Conservation (phyloP, 2,329 filamentous ascomycete genomes). For the Cylindrodendrum hubeiense region DNA sequence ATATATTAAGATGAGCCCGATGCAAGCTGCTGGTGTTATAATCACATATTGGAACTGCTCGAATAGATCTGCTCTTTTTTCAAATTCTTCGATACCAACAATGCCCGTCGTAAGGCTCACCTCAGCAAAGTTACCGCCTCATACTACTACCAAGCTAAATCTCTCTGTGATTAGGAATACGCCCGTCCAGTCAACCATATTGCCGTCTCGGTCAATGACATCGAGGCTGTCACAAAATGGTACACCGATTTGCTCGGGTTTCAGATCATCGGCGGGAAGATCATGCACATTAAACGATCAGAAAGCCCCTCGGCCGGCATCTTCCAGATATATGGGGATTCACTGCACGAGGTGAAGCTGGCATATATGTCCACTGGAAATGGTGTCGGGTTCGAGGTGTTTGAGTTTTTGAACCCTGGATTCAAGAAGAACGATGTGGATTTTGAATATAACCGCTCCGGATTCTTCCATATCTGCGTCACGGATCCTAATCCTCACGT, state of each 20-base stretch:
- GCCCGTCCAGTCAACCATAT: not conserved
- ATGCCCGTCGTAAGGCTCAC: no score
- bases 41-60: no score
- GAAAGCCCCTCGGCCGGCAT: not conserved
- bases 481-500: not conserved
- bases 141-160: no score
- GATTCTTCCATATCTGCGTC: conserved; percentile 6
- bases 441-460: conserved; percentile 4
- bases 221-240: not conserved
- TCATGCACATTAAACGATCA: not conserved
- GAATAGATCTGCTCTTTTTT: no score
- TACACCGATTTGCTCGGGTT: not conserved
- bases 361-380: not conserved
- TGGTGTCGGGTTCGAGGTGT: conserved; percentile 7
- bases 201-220: not conserved
- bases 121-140: no score
- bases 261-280: not conserved
- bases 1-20: no score
- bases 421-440: not conserved
- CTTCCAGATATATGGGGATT: not conserved
- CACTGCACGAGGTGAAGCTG: not conserved
- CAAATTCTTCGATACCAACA: no score
- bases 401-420: conserved; percentile 2
- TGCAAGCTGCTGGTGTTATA: no score
- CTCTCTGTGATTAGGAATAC: no score